A percentile compares a stretch with the other conserved stretches of the same genome.
phyloP scores from a whole-genome alignment of 176 grass and related monocot species.

The Olyra latifolia region DNA sequence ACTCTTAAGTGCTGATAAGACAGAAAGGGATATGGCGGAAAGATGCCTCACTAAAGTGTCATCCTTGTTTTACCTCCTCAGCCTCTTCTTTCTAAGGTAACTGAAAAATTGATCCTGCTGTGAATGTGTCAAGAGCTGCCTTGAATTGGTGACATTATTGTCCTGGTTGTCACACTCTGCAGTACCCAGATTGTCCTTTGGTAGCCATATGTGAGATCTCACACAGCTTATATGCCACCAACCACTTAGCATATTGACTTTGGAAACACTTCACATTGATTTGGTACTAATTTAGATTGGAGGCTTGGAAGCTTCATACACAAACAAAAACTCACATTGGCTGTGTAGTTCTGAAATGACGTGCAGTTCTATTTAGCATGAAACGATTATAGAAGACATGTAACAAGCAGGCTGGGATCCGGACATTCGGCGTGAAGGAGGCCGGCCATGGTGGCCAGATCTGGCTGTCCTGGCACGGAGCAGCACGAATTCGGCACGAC shows the following conservation, averaged over 20 bases:
- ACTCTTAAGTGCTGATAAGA: slow-evolving; percentile 69
- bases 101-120: neutral
- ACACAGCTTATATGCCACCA: slow-evolving; percentile 12
- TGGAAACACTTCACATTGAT: neutral
- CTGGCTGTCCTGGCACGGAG: too few species aligned
- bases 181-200: neutral
- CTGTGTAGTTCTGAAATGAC: neutral
- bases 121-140: slow-evolving; percentile 2
- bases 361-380: neutral
- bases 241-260: neutral
- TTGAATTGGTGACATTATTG: neutral
- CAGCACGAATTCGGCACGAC: too few species aligned
- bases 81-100: slow-evolving; percentile 71
- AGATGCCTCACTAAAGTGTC: slow-evolving; percentile 75
- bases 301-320: neutral
- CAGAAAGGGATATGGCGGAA: slow-evolving; percentile 66
- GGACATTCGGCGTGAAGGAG: too few species aligned
- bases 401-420: too few species aligned
- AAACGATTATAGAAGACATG: slow-evolving; percentile 19
- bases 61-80: slow-evolving; percentile 56
- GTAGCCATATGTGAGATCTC: neutral
- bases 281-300: neutral
- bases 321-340: neutral
- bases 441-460: too few species aligned
- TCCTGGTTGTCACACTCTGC: neutral